Evolutionary conservation across 768 basidiomycete genomes (phyloP).

Genomic region (Hygrophorus russula): DNA sequence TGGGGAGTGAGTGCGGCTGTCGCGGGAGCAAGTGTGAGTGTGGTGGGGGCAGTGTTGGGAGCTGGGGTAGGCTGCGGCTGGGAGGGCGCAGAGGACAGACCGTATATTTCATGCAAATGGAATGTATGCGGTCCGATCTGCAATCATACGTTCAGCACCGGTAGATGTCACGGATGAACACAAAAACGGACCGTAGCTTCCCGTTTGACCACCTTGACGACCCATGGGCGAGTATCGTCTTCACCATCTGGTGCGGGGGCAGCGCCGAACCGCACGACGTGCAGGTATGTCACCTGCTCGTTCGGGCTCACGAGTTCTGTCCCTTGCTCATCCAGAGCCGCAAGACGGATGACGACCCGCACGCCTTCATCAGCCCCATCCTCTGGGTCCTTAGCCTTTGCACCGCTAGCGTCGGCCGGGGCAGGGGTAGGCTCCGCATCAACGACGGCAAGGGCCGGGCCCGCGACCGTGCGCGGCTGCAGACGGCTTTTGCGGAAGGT

Average conservation of each 20-base stretch:
- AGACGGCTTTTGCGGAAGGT: slow-evolving; percentile 44
- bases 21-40: slow-evolving; percentile 22
- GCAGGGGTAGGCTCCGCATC: slow-evolving; percentile 58
- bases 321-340: slow-evolving; percentile 71
- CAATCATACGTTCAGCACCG: background rate
- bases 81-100: slow-evolving; percentile 53
- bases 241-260: slow-evolving; percentile 22
- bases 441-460: slow-evolving; percentile 70
- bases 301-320: slow-evolving; percentile 58
- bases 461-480: slow-evolving; percentile 43
- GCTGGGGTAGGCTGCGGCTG: slow-evolving; percentile 19
- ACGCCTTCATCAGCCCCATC: slow-evolving; percentile 55
- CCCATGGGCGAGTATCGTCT: slow-evolving; percentile 70
- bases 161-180: background rate
- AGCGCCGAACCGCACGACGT: slow-evolving; percentile 62
- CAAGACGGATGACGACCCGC: slow-evolving; percentile 66
- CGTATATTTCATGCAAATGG: slow-evolving; percentile 92
- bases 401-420: slow-evolving; percentile 13
- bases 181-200: slow-evolving; percentile 60
- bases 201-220: slow-evolving; percentile 85
- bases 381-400: slow-evolving; percentile 25
- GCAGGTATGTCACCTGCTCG: slow-evolving; percentile 83
- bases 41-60: slow-evolving; percentile 18
- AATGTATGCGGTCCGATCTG: slow-evolving; percentile 91
- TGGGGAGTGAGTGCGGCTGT: slow-evolving; percentile 24